These are phyloP conservation scores for Didymella exigua DNA, from an alignment of 2,329 filamentous ascomycete genomes.

Conservation along the genomic window DNA sequence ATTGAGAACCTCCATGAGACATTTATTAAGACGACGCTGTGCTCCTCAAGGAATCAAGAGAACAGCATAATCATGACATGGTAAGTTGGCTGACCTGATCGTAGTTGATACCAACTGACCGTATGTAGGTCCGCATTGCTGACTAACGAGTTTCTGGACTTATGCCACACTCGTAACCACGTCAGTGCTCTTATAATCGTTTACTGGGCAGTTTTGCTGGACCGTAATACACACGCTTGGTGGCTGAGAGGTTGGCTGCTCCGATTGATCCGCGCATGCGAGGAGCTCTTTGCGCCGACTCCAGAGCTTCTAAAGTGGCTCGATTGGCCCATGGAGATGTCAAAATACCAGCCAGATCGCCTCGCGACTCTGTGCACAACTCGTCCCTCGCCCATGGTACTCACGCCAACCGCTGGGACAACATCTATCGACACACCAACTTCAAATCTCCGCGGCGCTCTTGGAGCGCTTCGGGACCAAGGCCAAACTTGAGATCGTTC, in stretches of 20 bases:
- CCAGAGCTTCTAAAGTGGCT: slow-evolving; percentile 38
- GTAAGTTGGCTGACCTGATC: not conserved
- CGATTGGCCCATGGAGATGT: slow-evolving; percentile 34
- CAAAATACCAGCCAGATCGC: not conserved
- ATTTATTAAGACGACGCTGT: slow-evolving; percentile 2
- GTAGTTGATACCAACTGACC: not conserved
- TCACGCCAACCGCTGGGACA: not conserved
- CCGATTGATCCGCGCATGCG: slow-evolving; percentile 30
- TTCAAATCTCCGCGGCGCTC: not conserved
- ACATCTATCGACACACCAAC: not conserved
- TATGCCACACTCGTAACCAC: slow-evolving; percentile 26
- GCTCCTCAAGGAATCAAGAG: slow-evolving; percentile 1
- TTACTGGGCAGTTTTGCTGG: slow-evolving; percentile 35
- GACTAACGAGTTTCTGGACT: slow-evolving; percentile 4
- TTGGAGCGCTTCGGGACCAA: not conserved
- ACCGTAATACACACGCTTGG: slow-evolving; percentile 27
- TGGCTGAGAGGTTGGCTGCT: slow-evolving; percentile 36
- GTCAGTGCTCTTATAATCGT: slow-evolving; percentile 34
- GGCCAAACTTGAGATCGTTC: not conserved
- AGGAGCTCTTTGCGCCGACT: slow-evolving; percentile 28
- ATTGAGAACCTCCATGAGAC: slow-evolving; percentile 34
- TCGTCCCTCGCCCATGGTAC: not conserved
- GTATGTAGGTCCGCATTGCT: slow-evolving; percentile 1
- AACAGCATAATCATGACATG: slow-evolving; percentile 11
- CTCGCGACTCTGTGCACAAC: not conserved